phyloP scores from a whole-genome alignment of 2,329 filamentous ascomycete species.

The Colletotrichum sp. region DNA sequence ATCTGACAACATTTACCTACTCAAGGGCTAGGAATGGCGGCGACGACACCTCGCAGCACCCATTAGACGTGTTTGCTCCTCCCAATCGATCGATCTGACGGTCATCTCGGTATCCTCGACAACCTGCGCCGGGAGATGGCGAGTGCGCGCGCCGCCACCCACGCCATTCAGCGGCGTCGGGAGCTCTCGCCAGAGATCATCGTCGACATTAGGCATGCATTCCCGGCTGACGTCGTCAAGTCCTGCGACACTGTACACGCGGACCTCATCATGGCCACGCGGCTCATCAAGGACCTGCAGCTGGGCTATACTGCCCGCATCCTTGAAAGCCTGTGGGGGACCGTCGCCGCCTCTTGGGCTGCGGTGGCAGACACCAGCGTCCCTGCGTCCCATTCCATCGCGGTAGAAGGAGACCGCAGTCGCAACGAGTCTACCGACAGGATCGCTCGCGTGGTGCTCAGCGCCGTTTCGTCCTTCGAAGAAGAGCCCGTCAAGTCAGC shows the following conservation, averaged over 20 bases:
- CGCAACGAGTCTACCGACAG: not conserved
- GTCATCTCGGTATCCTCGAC: not conserved
- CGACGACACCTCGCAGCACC: not conserved
- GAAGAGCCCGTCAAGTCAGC: not conserved
- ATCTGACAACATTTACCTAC: not conserved
- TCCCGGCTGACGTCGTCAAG: not conserved
- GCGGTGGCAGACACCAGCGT: not conserved
- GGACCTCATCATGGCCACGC: not conserved
- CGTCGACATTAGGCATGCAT: not conserved
- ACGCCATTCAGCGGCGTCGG: not conserved
- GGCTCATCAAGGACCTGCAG: not conserved
- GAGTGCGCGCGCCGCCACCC: not conserved
- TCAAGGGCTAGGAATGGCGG: not conserved
- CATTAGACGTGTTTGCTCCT: not conserved
- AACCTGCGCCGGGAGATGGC: not conserved
- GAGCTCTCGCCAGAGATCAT: not conserved
- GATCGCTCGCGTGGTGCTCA: not conserved
- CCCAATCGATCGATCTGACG: not conserved
- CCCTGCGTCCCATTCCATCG: too few relatives aligned
- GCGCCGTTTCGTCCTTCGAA: not conserved
- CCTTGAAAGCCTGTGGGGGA: not conserved
- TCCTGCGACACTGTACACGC: not conserved
- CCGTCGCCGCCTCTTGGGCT: not conserved
- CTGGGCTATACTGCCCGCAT: not conserved
- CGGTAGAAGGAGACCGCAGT: not conserved